These are phyloP conservation scores for Perilla frutescens DNA, from an alignment of 257 asterid genomes.

Conservation along the genomic window DNA sequence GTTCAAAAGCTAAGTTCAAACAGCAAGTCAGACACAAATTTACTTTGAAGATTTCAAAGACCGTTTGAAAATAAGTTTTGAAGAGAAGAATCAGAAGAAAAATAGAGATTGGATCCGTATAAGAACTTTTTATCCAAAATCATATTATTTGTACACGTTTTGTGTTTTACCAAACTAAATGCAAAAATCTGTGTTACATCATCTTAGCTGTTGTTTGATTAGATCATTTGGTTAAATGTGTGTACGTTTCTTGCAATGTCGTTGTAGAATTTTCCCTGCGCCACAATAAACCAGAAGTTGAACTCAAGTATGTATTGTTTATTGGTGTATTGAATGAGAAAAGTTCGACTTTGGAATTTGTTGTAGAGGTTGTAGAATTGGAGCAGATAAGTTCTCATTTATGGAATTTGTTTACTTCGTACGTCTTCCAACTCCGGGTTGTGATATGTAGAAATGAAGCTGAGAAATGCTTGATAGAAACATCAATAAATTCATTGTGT, in stretches of 20 bases:
- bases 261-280: constrained; percentile 97
- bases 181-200: too few relatives aligned
- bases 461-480: constrained; percentile 97
- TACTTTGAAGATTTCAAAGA: too few relatives aligned
- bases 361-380: constrained; percentile 9
- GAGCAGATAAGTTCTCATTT: constrained; percentile 9
- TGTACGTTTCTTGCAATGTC: constrained; percentile 23
- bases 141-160: too few relatives aligned
- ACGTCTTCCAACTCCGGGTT: constrained; percentile 60
- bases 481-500: constrained; percentile 94
- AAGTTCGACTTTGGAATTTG: constrained; percentile 12
- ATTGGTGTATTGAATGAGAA: neutral
- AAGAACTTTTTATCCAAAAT: too few relatives aligned
- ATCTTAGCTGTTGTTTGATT: constrained; percentile 10
- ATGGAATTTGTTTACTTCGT: constrained; percentile 30
- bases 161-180: too few relatives aligned
- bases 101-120: too few relatives aligned
- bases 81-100: too few relatives aligned
- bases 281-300: constrained; percentile 99
- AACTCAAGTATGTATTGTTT: constrained; percentile 74
- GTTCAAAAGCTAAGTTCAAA: too few relatives aligned
- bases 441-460: constrained; percentile 93
- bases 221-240: constrained; percentile 2
- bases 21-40: too few relatives aligned
- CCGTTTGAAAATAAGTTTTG: too few relatives aligned